Evolutionary conservation across 225 moss, liverwort and hornwort genomes (phyloP), one percentile per base, ranked within the genome.

Genomic region (Polytrichum formosum): DNA sequence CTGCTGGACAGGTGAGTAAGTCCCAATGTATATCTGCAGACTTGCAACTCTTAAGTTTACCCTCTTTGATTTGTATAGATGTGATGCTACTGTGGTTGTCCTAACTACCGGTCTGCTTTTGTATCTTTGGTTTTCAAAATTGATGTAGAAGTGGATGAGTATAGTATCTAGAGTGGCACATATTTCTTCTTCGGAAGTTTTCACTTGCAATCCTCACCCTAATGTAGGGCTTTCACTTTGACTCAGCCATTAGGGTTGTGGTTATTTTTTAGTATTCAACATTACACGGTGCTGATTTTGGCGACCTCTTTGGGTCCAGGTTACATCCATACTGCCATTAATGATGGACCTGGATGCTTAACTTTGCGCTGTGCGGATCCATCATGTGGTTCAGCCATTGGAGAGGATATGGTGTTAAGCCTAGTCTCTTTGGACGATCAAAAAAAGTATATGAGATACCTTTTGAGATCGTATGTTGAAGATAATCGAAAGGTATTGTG

Each of bases 291-390:
- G 18, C 7, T 65, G 65, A n/a, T 21, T 5, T 29, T 65, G 18
- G 33, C 6, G 28, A 22, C 17, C 27, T 31, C 22, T 7, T 64
- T 33, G 27, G 55, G 7, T 18, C 54, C 82, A 90, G 90, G 90
- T 31, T 98, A 98, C 72, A 90, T 98, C 68, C 98, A 94, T 72
- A 98, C 98, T 29, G 92, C 98, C 65, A 92, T 94, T 81, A 98
- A 88, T 71, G 98, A 98, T 33, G 98, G 98, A 30, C 98, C 98
- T 9, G 98, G 98, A 73, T 94, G 98, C 68, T 80, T 98, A 63
- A 98, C 94, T 53, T 73, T 98, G 77, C 91, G 92, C 56, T 98
- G 98, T 74, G 98, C 98, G 55, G 98, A 98, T 82, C 98, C 98
- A 60, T 85, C 92, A 27, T 98, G 98, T 81, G 98, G 91, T 56